phyloP scores from a whole-genome alignment of 2,329 filamentous ascomycete species.

The Microdochium trichocladiopsis region DNA sequence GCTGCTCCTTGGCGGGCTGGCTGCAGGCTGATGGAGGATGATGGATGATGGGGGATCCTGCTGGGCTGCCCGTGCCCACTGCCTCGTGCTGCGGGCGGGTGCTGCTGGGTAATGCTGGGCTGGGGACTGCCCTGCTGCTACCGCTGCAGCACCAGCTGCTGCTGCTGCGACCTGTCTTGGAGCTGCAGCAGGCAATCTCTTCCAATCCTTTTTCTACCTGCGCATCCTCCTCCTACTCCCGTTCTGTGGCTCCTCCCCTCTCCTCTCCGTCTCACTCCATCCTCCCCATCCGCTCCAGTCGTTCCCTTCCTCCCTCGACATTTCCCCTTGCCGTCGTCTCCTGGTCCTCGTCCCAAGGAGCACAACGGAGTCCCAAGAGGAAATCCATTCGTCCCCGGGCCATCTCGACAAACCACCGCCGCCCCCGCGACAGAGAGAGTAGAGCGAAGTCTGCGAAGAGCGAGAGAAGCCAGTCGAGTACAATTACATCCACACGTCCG shows the following conservation, averaged over 20 bases:
- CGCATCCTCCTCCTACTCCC: constrained; percentile 39
- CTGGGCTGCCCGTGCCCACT: too few relatives aligned
- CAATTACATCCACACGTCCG: not conserved
- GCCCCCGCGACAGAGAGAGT: not conserved
- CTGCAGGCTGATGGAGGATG: too few relatives aligned
- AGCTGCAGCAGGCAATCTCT: constrained; percentile 27
- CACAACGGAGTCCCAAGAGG: not conserved
- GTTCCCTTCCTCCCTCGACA: constrained; percentile 31
- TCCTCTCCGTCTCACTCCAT: constrained; percentile 15
- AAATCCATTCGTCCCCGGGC: not conserved
- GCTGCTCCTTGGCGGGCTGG: too few relatives aligned
- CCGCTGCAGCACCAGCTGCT: not conserved
- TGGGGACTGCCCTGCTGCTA: too few relatives aligned
- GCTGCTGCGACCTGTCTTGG: not conserved
- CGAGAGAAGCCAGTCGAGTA: not conserved
- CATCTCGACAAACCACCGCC: not conserved
- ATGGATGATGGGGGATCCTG: too few relatives aligned
- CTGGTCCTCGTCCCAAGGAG: constrained; percentile 16
- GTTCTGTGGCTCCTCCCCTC: constrained; percentile 18
- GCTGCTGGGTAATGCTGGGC: too few relatives aligned
- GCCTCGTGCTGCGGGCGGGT: too few relatives aligned
- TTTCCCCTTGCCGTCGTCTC: constrained; percentile 28
- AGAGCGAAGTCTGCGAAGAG: not conserved
- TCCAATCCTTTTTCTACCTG: constrained; percentile 40
- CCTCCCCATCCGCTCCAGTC: constrained; percentile 35